Percentiles rank a stretch among this genome's conserved stretches.
Conservation (phyloP, 371 early-diverging fungal species). For the Mortierella sp. region DNA sequence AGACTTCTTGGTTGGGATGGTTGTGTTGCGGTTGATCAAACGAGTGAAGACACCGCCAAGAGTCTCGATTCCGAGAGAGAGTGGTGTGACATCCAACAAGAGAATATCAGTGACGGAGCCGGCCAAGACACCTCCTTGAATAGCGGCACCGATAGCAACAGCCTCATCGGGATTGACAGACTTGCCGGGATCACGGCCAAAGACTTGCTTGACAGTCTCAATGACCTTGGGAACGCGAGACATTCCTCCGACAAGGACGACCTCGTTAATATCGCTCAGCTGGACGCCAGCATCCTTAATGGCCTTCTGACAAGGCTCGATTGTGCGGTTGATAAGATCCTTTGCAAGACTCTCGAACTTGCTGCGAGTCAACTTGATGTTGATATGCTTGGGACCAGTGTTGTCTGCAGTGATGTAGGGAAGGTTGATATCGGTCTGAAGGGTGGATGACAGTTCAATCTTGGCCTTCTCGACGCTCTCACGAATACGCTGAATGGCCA, state of each 20-base stretch:
- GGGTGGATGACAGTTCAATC: conserved; percentile 94
- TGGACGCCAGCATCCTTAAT: conserved; percentile 94
- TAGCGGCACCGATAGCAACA: conserved; percentile 99
- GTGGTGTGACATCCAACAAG: conserved; percentile 97
- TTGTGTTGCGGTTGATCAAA: conserved; percentile 98
- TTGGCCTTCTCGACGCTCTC: conserved; percentile 99
- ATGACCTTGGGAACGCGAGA: conserved; percentile 98
- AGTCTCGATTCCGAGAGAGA: conserved; percentile 98
- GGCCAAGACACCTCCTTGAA: conserved; percentile 98
- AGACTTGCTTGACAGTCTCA: conserved; percentile 91
- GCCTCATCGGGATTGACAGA: conserved; percentile 99
- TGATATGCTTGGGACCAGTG: conserved; percentile 96
- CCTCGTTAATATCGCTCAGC: conserved; percentile 90
- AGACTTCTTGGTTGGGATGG: conserved; percentile 99
- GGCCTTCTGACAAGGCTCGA: conserved; percentile 96
- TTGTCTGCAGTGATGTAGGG: conserved; percentile 96
- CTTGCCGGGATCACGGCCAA: conserved; percentile 93
- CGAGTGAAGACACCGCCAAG: conserved; percentile 98
- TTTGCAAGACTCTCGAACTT: conserved; percentile 91
- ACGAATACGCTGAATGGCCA: conserved; percentile 96
- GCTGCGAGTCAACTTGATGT: conserved; percentile 89
- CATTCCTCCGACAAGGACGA: conserved; percentile 99
- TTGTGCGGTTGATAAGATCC: conserved; percentile 88
- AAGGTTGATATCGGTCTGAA: conserved; percentile 95
- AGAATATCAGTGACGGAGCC: conserved; percentile 96